phyloP scores from a whole-genome alignment of 805 yeast species.

The Brettanomyces anomalus region DNA sequence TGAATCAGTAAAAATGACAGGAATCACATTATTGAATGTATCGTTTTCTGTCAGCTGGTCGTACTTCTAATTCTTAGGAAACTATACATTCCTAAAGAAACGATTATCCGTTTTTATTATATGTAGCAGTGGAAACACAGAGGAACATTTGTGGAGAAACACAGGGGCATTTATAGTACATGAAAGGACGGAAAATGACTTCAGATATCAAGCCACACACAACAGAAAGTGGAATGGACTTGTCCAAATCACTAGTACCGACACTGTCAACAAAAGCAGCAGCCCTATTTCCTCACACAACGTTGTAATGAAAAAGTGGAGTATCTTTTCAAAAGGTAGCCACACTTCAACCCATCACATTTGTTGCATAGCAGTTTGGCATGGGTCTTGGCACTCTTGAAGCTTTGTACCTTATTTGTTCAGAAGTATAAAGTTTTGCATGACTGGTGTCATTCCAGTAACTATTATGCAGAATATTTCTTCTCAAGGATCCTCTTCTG shows the following conservation, averaged over 20 bases:
- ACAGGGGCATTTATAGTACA: constrained; percentile 73
- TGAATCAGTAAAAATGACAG: constrained; percentile 81
- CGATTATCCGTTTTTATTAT: constrained; percentile 86
- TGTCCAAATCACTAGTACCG: constrained; percentile 40
- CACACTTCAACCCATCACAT: constrained; percentile 40
- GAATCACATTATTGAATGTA: constrained; percentile 75
- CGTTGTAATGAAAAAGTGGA: constrained; percentile 81
- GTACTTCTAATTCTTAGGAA: constrained; percentile 60
- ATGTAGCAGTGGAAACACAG: constrained; percentile 72
- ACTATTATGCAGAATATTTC: constrained; percentile 87
- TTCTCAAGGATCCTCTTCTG: constrained; percentile 89
- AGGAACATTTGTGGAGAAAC: constrained; percentile 76
- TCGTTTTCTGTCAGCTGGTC: constrained; percentile 74
- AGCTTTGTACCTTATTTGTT: constrained; percentile 84
- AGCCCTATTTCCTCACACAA: constrained; percentile 91
- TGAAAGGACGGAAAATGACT: constrained; percentile 48
- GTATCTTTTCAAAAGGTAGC: constrained; percentile 56
- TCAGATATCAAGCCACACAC: constrained; percentile 76
- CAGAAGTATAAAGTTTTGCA: constrained; percentile 95
- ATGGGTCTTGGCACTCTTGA: constrained; percentile 77
- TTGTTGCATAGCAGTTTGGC: constrained; percentile 43
- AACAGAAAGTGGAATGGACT: constrained; percentile 81
- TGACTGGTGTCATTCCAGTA: constrained; percentile 70
- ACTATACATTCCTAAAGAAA: constrained; percentile 87
- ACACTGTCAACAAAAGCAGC: constrained; percentile 93